A percentile compares a stretch with the other conserved stretches of the same genome.
phyloP scores from a whole-genome alignment of 1,284 basidiomycete genomes.

The Cutaneotrichosporon cavernicola region DNA sequence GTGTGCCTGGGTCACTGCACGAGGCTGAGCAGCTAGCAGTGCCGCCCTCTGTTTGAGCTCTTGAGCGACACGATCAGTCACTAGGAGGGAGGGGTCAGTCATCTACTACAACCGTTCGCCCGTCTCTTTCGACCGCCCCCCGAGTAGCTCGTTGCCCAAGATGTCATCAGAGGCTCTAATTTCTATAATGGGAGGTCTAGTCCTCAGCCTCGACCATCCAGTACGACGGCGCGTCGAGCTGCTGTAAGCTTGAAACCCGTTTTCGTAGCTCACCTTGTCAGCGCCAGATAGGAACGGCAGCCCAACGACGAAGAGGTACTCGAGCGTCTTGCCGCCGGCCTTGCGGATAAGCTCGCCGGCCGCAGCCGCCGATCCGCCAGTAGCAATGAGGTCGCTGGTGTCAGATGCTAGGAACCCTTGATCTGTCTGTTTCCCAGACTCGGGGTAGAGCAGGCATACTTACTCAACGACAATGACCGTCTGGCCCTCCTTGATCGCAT shows the following conservation, averaged over 20 bases:
- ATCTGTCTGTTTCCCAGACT: background rate
- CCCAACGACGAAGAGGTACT: constrained; percentile 94
- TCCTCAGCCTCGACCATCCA: constrained; percentile 77
- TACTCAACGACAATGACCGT: constrained; percentile 82
- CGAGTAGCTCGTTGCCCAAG: background rate
- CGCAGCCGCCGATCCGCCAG: constrained; percentile 91
- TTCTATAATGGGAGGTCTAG: constrained; percentile 45
- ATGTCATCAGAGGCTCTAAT: background rate
- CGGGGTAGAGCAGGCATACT: constrained; percentile 23
- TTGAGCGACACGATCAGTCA: too few relatives aligned
- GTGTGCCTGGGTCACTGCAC: too few relatives aligned
- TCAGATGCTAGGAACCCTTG: constrained; percentile 6
- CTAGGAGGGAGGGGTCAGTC: too few relatives aligned
- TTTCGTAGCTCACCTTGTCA: constrained; percentile 54
- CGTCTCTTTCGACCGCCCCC: too few relatives aligned
- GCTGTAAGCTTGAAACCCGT: background rate
- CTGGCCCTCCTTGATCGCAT: constrained; percentile 77
- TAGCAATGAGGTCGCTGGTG: constrained; percentile 82
- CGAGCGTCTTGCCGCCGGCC: constrained; percentile 77
- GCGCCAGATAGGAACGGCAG: constrained; percentile 77
- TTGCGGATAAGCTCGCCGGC: constrained; percentile 86
- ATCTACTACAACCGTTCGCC: too few relatives aligned
- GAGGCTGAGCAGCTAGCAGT: too few relatives aligned
- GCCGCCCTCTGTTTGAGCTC: too few relatives aligned
- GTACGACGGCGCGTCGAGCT: constrained; percentile 80